phyloP scores from a whole-genome alignment of 306 rosid species.

The Inga oerstediana region DNA sequence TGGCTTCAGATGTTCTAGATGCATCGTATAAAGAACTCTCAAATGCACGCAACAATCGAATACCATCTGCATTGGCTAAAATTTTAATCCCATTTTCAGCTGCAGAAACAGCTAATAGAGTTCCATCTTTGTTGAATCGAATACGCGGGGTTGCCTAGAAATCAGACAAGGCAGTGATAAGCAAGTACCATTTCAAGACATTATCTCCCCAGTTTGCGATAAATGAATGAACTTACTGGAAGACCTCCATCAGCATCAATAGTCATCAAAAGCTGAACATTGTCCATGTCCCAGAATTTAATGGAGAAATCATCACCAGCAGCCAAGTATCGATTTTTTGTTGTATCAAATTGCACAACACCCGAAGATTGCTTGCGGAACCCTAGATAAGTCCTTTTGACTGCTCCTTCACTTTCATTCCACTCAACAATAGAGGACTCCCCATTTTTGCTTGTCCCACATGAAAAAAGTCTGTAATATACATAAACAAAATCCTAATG shows the following conservation, averaged over 20 bases:
- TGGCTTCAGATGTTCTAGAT: conserved; percentile 79
- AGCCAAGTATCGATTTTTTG: conserved; percentile 87
- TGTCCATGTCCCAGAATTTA: conserved; percentile 99
- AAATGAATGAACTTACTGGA: conserved; percentile 66
- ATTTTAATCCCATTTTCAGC: conserved; percentile 91
- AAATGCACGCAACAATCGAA: conserved; percentile 56
- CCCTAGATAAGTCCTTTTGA: conserved; percentile 89
- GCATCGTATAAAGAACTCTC: conserved; percentile 78
- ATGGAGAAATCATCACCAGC: conserved; percentile 97
- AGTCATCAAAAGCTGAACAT: conserved; percentile 77
- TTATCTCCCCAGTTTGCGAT: conserved; percentile 4
- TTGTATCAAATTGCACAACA: conserved; percentile 92
- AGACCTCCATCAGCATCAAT: conserved; percentile 97
- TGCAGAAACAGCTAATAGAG: conserved; percentile 91
- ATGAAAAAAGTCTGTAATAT: conserved; percentile 79
- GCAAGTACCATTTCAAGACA: conserved; percentile 24
- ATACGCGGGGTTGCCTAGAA: conserved; percentile 92
- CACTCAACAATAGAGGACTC: conserved; percentile 95
- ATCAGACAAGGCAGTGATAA: conserved; percentile 40
- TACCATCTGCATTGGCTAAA: conserved; percentile 80
- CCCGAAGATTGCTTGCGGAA: conserved; percentile 84
- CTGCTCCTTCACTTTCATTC: conserved; percentile 99
- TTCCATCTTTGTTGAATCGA: conserved; percentile 94
- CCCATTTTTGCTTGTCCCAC: conserved; percentile 94
- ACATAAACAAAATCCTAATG: conserved; percentile 4